Base-by-base conservation (phyloP, 176 grass and related monocot species). In the Hordeum marinum region DNA sequence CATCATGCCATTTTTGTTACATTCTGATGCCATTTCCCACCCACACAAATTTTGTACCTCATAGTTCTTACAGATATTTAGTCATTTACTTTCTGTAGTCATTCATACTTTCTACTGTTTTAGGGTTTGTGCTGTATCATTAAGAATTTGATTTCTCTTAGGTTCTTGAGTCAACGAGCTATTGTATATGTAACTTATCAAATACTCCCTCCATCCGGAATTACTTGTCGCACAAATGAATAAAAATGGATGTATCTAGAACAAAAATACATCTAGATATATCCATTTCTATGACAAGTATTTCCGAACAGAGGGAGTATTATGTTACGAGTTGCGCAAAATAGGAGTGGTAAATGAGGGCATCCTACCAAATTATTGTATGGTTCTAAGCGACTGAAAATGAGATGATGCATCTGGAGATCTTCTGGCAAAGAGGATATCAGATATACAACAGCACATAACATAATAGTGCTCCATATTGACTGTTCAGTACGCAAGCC, bases 371-470 rank as follows among this genome's bases (percentile, higher is more conserved):
- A 34, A 25, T 41, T 68, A 57, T 5, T 6, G 0, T 42, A 36
- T 0, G n/a, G 68, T 24, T 77, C 4, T 27, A 7, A 24, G 39
- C 25, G 54, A 69, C 7, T 66, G 11, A 45, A 12, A 15, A 79
- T 65, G 11, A 39, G 11, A 58, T 24, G 5, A 57, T 43, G 78
- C 88, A 82, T 82, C 41, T 69, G 37, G 11, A 68, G 17, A 67
- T 8, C 5, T 74, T 58, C 52, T 25, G 9, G 34, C 31, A 55
- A 24, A 67, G 36, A 48, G 76, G 65, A 79, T 40, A 68, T 80
- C 67, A 54, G 54, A 87, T 84, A 70, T 80, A 87, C 84, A 90
- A 63, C 23, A 88, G 20, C 6, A 37, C 25, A 68, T 23, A 32
- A 14, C 67, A 73, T 21, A 80, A 76, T 6, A 39, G 29, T 8